These are phyloP conservation scores for Pythium scleroteichum DNA, from an alignment of 352 stramenopile species.

Conservation along the genomic window DNA sequence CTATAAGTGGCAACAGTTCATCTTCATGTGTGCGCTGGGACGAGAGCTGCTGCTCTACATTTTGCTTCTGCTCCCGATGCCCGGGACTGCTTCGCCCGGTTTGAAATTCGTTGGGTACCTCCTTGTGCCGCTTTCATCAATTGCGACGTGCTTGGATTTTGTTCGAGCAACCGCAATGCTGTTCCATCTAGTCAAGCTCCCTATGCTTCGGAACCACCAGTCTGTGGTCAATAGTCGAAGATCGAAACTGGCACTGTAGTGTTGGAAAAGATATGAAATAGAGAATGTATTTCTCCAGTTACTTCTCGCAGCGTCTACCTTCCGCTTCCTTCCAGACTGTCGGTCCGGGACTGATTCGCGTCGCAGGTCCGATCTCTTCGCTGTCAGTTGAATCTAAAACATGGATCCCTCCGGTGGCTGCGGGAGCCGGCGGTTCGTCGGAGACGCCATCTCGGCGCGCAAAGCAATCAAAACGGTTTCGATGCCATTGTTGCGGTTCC, in stretches of 20 bases:
- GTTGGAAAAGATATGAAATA: constrained; percentile 21
- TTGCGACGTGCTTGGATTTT: constrained; percentile 60
- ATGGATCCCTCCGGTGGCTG: constrained; percentile 89
- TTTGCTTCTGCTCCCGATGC: constrained; percentile 60
- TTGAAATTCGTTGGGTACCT: constrained; percentile 43
- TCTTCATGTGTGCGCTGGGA: constrained; percentile 53
- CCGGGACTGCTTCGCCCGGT: constrained; percentile 17
- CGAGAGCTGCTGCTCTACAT: constrained; percentile 64
- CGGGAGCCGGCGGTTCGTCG: constrained; percentile 87
- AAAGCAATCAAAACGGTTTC: constrained; percentile 90
- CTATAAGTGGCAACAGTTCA: constrained; percentile 40
- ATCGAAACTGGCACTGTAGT: background rate
- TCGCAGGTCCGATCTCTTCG: background rate
- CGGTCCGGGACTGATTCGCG: background rate
- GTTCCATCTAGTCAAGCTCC: constrained; percentile 51
- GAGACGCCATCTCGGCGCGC: constrained; percentile 88
- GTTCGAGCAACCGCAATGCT: constrained; percentile 53
- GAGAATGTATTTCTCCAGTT: constrained; percentile 12
- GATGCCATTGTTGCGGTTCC: constrained; percentile 90
- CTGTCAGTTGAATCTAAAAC: constrained; percentile 68
- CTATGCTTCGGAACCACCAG: constrained; percentile 22
- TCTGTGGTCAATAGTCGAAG: background rate
- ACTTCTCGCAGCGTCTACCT: background rate
- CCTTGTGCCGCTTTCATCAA: constrained; percentile 58
- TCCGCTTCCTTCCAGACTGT: background rate